Base-by-base conservation (phyloP, 164 flowering plant genomes). In the Tetracentron sinense region DNA sequence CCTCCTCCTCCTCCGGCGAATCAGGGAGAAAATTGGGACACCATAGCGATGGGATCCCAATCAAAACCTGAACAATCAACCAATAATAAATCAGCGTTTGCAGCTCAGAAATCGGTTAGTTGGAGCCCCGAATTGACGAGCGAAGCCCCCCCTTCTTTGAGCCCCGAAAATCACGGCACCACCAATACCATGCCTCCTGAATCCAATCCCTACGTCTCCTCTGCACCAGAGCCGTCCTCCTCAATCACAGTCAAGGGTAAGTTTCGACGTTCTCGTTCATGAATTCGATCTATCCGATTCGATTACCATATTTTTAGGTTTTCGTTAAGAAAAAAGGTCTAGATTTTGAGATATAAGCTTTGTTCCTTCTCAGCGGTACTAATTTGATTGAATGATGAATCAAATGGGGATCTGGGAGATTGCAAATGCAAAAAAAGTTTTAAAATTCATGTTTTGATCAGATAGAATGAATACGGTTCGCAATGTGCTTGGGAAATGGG, bases 401-500 rank as follows among this genome's bases (percentile, higher is more conserved):
- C 1, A 12, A 8, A 38, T 38, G 5, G 44, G 14, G 14, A 4
- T 38, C 14, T 16, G 11, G 44, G 14, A 38, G 38, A 33, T 33
- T 33, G 4, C 8, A 4, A 33, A 4, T 33, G 4, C 8, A 8
- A 33, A 33, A 33, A 33, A 4, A 8, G 4, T 33, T 33, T 33
- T 4, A 33, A 33, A 33, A 33, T 6, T 48, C 11, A 28, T 67
- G 50, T 61, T 71, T 62, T 57, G 35, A 67, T 48, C 69, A 86
- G 95, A 77, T 74, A 82, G 61, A 48, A 67, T 88, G 77, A 81
- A 79, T 23, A 35, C 85, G 3, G 89, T 87, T 44, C 82, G 77
- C 50, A 85, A 77, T 74, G 87, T 73, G 64, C 77, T 92, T 31
- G 90, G 86, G 38, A 84, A 68, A 68, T 92, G 88, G 88, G 87